These are phyloP conservation scores for Thelonectria olida DNA, from an alignment of 2,329 filamentous ascomycete species.

Conservation along the genomic window DNA sequence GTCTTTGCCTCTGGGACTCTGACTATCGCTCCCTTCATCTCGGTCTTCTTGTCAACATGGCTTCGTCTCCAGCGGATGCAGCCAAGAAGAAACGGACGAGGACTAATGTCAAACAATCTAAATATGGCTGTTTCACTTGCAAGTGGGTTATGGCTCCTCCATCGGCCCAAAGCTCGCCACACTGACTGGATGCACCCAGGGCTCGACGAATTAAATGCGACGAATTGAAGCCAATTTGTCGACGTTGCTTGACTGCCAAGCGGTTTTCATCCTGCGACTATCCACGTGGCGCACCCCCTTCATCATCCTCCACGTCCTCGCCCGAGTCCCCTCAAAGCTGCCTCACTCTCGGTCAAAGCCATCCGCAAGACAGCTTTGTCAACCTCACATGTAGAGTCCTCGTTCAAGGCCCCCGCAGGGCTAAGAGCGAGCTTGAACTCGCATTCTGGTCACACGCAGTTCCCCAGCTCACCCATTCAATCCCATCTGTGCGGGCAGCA, in stretches of 20 bases:
- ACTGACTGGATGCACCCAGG: slow-evolving; percentile 16
- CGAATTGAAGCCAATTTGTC: slow-evolving; percentile 28
- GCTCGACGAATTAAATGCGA: slow-evolving; percentile 34
- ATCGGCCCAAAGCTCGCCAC: background rate
- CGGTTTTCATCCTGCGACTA: slow-evolving; percentile 28
- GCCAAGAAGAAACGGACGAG: slow-evolving; percentile 26
- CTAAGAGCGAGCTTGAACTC: slow-evolving; percentile 21
- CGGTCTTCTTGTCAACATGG: slow-evolving; percentile 17
- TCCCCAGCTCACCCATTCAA: slow-evolving; percentile 23
- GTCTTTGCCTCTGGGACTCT: background rate
- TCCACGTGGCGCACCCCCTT: slow-evolving; percentile 11
- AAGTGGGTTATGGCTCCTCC: slow-evolving; percentile 32
- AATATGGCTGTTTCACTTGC: slow-evolving; percentile 35
- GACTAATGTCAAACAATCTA: slow-evolving; percentile 35
- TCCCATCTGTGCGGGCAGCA: slow-evolving; percentile 30
- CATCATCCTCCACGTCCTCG: background rate
- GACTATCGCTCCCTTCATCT: no score
- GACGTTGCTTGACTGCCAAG: slow-evolving; percentile 24
- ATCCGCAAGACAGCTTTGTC: slow-evolving; percentile 8
- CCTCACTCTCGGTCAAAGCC: background rate
- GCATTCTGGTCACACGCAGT: slow-evolving; percentile 30
- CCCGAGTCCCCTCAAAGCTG: background rate
- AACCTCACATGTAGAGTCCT: slow-evolving; percentile 24
- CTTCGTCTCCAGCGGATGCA: background rate
- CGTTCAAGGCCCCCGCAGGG: slow-evolving; percentile 24